phyloP scores from a whole-genome alignment of 2,329 filamentous ascomycete species.

The Plectosphaerella plurivora region DNA sequence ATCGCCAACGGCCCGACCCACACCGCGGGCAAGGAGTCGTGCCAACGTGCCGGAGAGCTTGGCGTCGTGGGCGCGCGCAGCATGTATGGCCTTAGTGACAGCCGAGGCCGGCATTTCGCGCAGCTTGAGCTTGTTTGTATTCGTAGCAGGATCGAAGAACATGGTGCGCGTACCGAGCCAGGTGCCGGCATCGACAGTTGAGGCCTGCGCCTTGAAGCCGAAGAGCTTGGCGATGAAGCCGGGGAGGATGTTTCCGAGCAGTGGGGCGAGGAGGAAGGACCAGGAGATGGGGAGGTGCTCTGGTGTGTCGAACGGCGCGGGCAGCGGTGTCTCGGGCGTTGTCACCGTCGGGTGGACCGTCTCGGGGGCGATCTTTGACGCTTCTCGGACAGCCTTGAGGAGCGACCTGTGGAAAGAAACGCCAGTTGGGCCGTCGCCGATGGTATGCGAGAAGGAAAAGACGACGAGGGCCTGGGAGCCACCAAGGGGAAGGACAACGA shows the following conservation, averaged over 20 bases:
- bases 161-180: constrained; percentile 23
- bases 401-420: constrained; percentile 36
- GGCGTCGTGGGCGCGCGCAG: constrained; percentile 23
- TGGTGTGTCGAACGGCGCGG: constrained; percentile 30
- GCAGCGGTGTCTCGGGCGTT: constrained; percentile 15
- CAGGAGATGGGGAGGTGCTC: constrained; percentile 35
- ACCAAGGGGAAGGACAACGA: constrained; percentile 27
- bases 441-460: constrained; percentile 36
- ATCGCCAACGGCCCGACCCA: constrained; percentile 23
- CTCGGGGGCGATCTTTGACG: not conserved
- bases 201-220: constrained; percentile 22
- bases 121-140: constrained; percentile 23
- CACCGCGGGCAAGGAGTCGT: constrained; percentile 30
- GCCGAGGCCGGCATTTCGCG: constrained; percentile 21
- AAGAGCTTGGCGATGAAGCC: constrained; percentile 22
- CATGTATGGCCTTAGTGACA: constrained; percentile 19
- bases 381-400: constrained; percentile 16
- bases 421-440: constrained; percentile 38
- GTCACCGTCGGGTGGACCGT: not conserved
- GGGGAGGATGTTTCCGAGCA: constrained; percentile 31
- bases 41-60: constrained; percentile 37
- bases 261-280: constrained; percentile 33
- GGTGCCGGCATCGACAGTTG: constrained; percentile 19
- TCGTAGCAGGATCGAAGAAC: constrained; percentile 17
- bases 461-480: constrained; percentile 23